Conservation (phyloP, 192 early-diverging fungal genomes). For the Gorgonomyces haynaldii region DNA sequence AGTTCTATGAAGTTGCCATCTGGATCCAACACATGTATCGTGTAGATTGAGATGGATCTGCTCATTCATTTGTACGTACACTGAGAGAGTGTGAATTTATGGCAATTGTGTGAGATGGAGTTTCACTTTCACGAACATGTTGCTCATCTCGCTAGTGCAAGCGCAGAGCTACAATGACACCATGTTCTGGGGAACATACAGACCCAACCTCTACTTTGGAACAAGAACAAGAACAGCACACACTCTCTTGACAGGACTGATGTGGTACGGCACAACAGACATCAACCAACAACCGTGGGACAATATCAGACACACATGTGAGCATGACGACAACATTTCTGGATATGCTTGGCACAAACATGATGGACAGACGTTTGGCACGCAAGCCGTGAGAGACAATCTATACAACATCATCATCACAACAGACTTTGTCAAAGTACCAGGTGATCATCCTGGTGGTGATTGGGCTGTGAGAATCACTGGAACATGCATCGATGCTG, state of each 20-base stretch:
- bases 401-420: constrained; percentile 51
- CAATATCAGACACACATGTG: constrained; percentile 80
- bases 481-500: constrained; percentile 45
- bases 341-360: constrained; percentile 81
- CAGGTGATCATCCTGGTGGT: constrained; percentile 36
- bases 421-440: constrained; percentile 64
- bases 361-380: constrained; percentile 70
- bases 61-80: no score
- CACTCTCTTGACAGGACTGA: constrained; percentile 77
- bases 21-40: no score
- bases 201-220: constrained; percentile 91
- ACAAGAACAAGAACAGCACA: constrained; percentile 63
- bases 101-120: no score
- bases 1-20: no score
- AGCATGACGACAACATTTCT: constrained; percentile 66
- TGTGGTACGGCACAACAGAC: constrained; percentile 72
- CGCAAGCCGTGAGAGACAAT: constrained; percentile 60
- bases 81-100: no score
- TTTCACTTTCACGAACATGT: no score
- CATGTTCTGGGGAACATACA: constrained; percentile 80
- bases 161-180: constrained; percentile 38
- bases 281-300: constrained; percentile 11
- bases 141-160: no score
- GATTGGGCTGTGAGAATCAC: constrained; percentile 69
- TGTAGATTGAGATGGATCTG: no score